These are phyloP conservation scores for Amborella trichopoda DNA, from an alignment of 164 flowering plant genomes.

Conservation along the genomic window DNA sequence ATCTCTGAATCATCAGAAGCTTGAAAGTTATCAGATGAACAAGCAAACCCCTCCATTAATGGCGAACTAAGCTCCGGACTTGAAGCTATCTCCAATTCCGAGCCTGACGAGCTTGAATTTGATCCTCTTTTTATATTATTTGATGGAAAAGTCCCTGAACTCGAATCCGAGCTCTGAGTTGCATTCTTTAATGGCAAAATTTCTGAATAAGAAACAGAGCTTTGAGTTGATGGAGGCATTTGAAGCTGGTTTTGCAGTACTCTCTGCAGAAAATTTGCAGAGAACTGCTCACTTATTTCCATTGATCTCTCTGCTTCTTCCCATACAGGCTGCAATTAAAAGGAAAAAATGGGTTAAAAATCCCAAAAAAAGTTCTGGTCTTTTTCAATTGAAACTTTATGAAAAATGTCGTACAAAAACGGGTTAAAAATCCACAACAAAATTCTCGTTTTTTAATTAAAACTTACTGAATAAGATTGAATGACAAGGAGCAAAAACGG, in stretches of 20 bases:
- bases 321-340: conserved; percentile 58
- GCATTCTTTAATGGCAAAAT: conserved; percentile 6
- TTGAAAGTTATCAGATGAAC: no score
- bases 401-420: background rate
- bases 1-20: no score
- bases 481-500: background rate
- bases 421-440: background rate
- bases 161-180: conserved; percentile 16
- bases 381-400: background rate
- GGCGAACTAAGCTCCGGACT: no score
- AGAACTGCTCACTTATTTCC: conserved; percentile 26
- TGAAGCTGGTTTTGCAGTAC: conserved; percentile 27
- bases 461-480: background rate
- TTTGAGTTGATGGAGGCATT: conserved; percentile 9
- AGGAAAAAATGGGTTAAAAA: background rate
- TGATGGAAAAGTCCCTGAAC: conserved; percentile 10
- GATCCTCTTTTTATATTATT: conserved; percentile 13
- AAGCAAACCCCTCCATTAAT: no score
- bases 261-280: conserved; percentile 37
- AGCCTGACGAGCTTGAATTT: no score
- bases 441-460: background rate
- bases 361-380: background rate
- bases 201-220: no score
- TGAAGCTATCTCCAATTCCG: no score
- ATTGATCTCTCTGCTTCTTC: conserved; percentile 28